These are phyloP conservation scores for Malassezia furfur DNA, from an alignment of 1,284 basidiomycete genomes.

Conservation along the genomic window DNA sequence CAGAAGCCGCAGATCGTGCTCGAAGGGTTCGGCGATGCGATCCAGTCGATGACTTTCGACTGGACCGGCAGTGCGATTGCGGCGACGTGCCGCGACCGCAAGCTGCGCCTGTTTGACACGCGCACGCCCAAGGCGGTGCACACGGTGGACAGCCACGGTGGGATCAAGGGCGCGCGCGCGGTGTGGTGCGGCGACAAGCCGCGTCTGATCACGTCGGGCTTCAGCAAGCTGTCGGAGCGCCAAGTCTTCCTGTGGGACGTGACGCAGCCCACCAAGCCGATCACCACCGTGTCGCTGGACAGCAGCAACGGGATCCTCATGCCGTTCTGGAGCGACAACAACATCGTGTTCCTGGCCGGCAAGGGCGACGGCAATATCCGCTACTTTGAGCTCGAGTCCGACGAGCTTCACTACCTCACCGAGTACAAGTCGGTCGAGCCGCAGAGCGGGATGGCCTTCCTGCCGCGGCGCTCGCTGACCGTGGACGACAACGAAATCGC, in stretches of 20 bases:
- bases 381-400: slow-evolving; percentile 88
- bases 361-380: slow-evolving; percentile 50
- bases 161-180: slow-evolving; percentile 84
- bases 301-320: slow-evolving; percentile 70
- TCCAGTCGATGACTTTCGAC: slow-evolving; percentile 80
- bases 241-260: slow-evolving; percentile 61
- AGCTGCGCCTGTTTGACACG: slow-evolving; percentile 81
- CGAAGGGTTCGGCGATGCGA: slow-evolving; percentile 71
- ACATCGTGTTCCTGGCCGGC: slow-evolving; percentile 70
- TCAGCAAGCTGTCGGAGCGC: slow-evolving; percentile 86
- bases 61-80: slow-evolving; percentile 64
- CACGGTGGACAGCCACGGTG: slow-evolving; percentile 73
- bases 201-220: slow-evolving; percentile 78
- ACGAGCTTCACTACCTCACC: slow-evolving; percentile 58
- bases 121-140: slow-evolving; percentile 69
- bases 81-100: slow-evolving; percentile 73
- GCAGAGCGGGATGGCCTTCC: slow-evolving; percentile 90
- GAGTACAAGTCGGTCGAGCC: slow-evolving; percentile 86
- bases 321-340: slow-evolving; percentile 85
- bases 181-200: slow-evolving; percentile 83
- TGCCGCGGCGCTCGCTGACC: slow-evolving; percentile 77
- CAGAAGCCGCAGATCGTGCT: slow-evolving; percentile 53
- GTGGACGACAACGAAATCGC: slow-evolving; percentile 90
- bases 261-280: slow-evolving; percentile 13
- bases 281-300: slow-evolving; percentile 31